These are phyloP conservation scores for Lasiosphaeris hirsuta DNA, from an alignment of 495 filamentous ascomycete genomes.

Conservation along the genomic window DNA sequence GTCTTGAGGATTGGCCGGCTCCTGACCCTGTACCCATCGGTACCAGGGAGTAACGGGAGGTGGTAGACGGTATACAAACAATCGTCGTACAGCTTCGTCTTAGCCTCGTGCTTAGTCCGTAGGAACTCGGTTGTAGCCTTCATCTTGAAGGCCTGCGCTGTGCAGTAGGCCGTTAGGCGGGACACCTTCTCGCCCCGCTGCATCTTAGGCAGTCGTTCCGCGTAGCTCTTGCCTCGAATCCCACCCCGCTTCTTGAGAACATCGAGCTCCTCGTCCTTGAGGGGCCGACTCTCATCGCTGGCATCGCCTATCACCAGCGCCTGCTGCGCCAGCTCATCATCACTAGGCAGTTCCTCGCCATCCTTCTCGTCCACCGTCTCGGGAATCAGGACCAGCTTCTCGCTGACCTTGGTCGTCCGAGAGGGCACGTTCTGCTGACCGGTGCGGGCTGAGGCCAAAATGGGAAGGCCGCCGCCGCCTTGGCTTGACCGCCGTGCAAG, in stretches of 20 bases:
- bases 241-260: slow-evolving; percentile 59
- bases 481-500: slow-evolving; percentile 37
- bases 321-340: slow-evolving; percentile 42
- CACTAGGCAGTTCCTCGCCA: slow-evolving; percentile 48
- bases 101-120: slow-evolving; percentile 81
- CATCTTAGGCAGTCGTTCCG: slow-evolving; percentile 88
- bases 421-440: slow-evolving; percentile 75
- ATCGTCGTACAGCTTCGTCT: slow-evolving; percentile 98
- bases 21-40: slow-evolving; percentile 78
- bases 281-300: slow-evolving; percentile 63
- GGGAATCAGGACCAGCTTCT: slow-evolving; percentile 93
- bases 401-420: slow-evolving; percentile 85
- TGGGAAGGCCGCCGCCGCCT: slow-evolving; percentile 32
- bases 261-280: slow-evolving; percentile 75
- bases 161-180: slow-evolving; percentile 93
- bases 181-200: slow-evolving; percentile 82
- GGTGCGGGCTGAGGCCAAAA: slow-evolving; percentile 45
- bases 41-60: slow-evolving; percentile 78
- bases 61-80: slow-evolving; percentile 96
- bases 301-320: slow-evolving; percentile 43
- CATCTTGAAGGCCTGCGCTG: slow-evolving; percentile 88
- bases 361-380: slow-evolving; percentile 67
- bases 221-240: slow-evolving; percentile 83
- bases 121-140: slow-evolving; percentile 82
- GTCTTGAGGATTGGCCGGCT: slow-evolving; percentile 90